A percentile compares a stretch with the other conserved stretches of the same genome.
These are phyloP conservation scores for Ambrosiella beaveri DNA, from an alignment of 2,329 filamentous ascomycete species.

Conservation along the genomic window DNA sequence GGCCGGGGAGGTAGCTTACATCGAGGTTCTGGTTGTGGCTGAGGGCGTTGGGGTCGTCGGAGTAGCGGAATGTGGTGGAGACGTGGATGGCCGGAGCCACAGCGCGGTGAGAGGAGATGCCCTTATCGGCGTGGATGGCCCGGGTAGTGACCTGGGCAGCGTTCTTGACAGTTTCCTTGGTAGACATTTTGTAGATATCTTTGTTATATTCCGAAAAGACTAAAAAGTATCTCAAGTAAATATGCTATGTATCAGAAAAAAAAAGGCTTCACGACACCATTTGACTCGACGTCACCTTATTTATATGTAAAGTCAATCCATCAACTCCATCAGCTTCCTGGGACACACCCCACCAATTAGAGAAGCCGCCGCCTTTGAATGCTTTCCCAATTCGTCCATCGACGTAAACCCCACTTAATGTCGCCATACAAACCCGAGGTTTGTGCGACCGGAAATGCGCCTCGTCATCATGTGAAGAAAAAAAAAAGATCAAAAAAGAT, in stretches of 20 bases:
- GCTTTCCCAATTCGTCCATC: neutral
- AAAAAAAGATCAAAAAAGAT: neutral
- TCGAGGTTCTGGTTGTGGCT: constrained; percentile 31
- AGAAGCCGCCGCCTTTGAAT: neutral
- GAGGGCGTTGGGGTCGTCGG: constrained; percentile 49
- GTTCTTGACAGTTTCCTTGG: constrained; percentile 6
- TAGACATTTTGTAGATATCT: neutral
- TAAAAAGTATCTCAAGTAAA: too few species aligned
- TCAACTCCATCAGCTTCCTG: too few species aligned
- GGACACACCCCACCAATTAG: neutral
- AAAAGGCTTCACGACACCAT: too few species aligned
- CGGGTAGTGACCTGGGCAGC: constrained; percentile 41
- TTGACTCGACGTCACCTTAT: too few species aligned
- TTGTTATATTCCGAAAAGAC: too few species aligned
- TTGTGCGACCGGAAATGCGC: neutral
- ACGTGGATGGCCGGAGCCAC: constrained; percentile 82
- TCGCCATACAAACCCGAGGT: neutral
- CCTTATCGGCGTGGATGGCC: constrained; percentile 69
- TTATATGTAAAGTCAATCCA: too few species aligned
- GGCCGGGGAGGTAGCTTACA: constrained; percentile 27
- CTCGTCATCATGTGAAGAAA: neutral
- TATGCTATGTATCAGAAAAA: too few species aligned
- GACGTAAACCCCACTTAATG: neutral
- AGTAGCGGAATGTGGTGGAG: constrained; percentile 80
- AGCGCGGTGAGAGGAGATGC: constrained; percentile 54